Conservation (phyloP, 768 basidiomycete species). For the Fomitopsis serialis region DNA sequence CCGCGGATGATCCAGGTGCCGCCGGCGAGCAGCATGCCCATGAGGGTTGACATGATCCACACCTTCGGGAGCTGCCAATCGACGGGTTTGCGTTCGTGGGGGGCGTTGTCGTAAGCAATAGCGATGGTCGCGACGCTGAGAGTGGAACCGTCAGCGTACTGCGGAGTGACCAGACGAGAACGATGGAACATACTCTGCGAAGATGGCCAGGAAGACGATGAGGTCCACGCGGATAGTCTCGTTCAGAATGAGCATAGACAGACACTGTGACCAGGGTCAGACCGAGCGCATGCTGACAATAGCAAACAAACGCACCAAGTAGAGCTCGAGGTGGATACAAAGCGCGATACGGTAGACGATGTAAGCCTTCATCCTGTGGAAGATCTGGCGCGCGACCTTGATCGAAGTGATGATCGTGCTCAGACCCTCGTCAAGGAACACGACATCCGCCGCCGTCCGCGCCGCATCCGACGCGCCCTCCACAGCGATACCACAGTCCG, state of each 20-base stretch:
- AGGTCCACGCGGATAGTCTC: slow-evolving; percentile 44
- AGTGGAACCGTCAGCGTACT: not conserved
- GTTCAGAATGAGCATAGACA: slow-evolving; percentile 40
- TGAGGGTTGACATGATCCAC: slow-evolving; percentile 39
- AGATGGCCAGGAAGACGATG: slow-evolving; percentile 39
- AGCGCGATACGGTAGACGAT: slow-evolving; percentile 46
- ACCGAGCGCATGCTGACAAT: not conserved
- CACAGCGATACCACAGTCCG: slow-evolving; percentile 36
- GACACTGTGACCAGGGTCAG: slow-evolving; percentile 14
- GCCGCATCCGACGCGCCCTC: slow-evolving; percentile 39
- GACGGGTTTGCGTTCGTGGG: slow-evolving; percentile 33
- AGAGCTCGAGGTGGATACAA: slow-evolving; percentile 43
- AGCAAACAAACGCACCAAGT: slow-evolving; percentile 22
- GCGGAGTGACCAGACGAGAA: not conserved
- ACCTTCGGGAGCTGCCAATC: slow-evolving; percentile 47
- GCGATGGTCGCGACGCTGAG: slow-evolving; percentile 38
- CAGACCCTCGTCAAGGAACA: slow-evolving; percentile 44
- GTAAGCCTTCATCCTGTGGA: slow-evolving; percentile 43
- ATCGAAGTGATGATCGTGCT: slow-evolving; percentile 37
- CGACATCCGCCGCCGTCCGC: slow-evolving; percentile 37
- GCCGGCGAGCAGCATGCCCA: slow-evolving; percentile 22
- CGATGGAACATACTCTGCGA: slow-evolving; percentile 25
- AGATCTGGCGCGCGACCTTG: slow-evolving; percentile 45
- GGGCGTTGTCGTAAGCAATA: slow-evolving; percentile 42
- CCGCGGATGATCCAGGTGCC: slow-evolving; percentile 39